Evolutionary conservation across 768 basidiomycete genomes (phyloP), one percentile per base, ranked within the genome.

Genomic region (Boletus reticuloceps): DNA sequence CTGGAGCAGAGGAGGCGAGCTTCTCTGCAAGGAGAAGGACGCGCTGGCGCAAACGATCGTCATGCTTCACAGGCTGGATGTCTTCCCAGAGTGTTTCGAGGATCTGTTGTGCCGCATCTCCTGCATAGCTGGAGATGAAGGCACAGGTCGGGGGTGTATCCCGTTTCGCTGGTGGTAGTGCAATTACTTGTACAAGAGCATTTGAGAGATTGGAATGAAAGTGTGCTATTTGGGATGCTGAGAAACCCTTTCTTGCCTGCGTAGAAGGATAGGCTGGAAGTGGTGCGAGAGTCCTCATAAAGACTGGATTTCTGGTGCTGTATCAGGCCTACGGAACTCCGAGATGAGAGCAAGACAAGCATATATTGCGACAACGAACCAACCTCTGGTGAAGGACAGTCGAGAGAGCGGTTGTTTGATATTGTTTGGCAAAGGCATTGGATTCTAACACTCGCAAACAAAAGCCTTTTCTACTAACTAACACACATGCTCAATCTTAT

Each of bases 401-500:
- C n/a, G n/a, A n/a, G n/a, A 22, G 20, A 14, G 16, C 16, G 47
- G 40, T 54, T 59, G 42, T 55, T 51, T 54, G 29, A 19, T 3
- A 2, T 14, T 44, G 13, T 63, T 63, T 56, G 40, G 20, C 52
- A 56, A 50, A 41, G 32, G 14, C 38, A 3, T 57, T 53, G 46
- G 34, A 48, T 56, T 38, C 53, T 44, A 54, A 55, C 32, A 47
- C 2, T 12, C 11, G 37, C 54, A 54, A 54, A 64, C 50, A 61
- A 58, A 40, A 1, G 5, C 36, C 13, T 13, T 5, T 9, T 0
- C 29, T 19, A 14, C 36, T 48, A 66, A 14, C 36, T 48, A 66
- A 68, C 95, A 97, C 5, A 97, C 83, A 69, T 96, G 93, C 63
- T 90, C 88, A 3, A 84, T 71, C 58, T 80, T 72, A n/a, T 64